Base-by-base conservation (phyloP, 2,329 filamentous ascomycete genomes). In the Monilinia laxa region DNA sequence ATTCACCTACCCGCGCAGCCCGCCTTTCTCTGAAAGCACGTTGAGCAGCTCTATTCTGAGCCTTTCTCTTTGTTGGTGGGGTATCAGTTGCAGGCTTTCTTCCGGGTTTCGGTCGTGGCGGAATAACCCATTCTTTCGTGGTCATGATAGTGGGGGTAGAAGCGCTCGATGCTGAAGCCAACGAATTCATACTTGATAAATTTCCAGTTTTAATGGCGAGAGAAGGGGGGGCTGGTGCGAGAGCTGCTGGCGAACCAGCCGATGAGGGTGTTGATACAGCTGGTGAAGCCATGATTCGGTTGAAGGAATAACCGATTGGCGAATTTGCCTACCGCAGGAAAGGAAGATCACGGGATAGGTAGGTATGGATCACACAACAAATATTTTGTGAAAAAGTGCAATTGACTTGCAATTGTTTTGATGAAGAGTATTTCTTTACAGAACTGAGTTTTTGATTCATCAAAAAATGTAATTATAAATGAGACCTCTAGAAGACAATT, bases 81-180 rank as follows among this genome's bases (percentile, higher is more conserved):
- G 93, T 96, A 76, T 97, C 93, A 47, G 92, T 96, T 57, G 92
- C 92, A 3, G 94, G 93, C 83, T 98, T 98, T 73, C 94, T 88
- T 59, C 94, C 94, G 28, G 95, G 94, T 82, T 93, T 94, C 57
- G 91, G 91, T 68, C 91, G 85, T 38, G 91, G 91, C 31, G 91
- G 91, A 55, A 95, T 88, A 31, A 94, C 84, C 91, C 91, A 95
- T 86, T 94, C 90, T 78, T 89, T 93, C 73, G 86, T 90, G 47
- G 91, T 94, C 77, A 93, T 86, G 63, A 83, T 81, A 64, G 79
- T 75, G 68, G 79, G 77, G 11, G 79, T 78, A 49, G 77, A 71
- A 49, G 78, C 76, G 12, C 23, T 79, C 40, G 78, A 75, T 40
- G 72, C 66, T 40, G 75, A 70, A 64, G 70, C 70, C 62, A 72